A percentile compares a stretch with the other conserved stretches of the same genome.
These are phyloP conservation scores for Xylariales sp. DNA, from an alignment of 2,329 filamentous ascomycete species.

Conservation along the genomic window DNA sequence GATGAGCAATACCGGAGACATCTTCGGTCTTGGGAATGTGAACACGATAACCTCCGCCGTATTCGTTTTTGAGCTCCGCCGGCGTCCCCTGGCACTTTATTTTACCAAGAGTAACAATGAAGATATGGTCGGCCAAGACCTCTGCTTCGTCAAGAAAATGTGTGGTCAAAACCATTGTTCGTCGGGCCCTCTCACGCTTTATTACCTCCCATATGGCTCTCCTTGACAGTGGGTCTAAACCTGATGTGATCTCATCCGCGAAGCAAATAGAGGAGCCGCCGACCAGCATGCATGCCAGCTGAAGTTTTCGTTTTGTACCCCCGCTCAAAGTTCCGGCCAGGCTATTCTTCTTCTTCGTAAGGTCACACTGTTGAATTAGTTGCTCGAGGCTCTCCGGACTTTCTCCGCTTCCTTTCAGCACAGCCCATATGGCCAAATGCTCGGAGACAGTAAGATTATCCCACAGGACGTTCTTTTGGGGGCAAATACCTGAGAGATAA, in stretches of 20 bases:
- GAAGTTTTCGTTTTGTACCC: slow-evolving; percentile 80
- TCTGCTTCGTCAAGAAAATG: slow-evolving; percentile 49
- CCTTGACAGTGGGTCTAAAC: slow-evolving; percentile 77
- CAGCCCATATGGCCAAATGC: slow-evolving; percentile 77
- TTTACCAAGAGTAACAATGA: slow-evolving; percentile 45
- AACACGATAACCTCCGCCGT: slow-evolving; percentile 49
- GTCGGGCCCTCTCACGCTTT: slow-evolving; percentile 43
- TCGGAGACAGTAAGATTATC: slow-evolving; percentile 77
- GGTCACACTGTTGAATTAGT: slow-evolving; percentile 72
- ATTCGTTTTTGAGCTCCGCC: slow-evolving; percentile 47
- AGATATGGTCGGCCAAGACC: slow-evolving; percentile 45
- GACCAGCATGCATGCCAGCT: slow-evolving; percentile 82
- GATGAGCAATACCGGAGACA: slow-evolving; percentile 39
- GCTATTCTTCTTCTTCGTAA: slow-evolving; percentile 71
- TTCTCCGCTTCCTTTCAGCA: slow-evolving; percentile 67
- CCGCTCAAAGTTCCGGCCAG: slow-evolving; percentile 75
- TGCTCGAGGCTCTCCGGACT: slow-evolving; percentile 59
- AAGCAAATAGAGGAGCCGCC: slow-evolving; percentile 78
- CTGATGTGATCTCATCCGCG: slow-evolving; percentile 77
- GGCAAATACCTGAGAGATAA: slow-evolving; percentile 69
- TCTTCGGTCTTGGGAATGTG: slow-evolving; percentile 45
- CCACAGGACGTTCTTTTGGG: slow-evolving; percentile 83
- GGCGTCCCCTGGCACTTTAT: slow-evolving; percentile 48
- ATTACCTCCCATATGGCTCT: slow-evolving; percentile 49
- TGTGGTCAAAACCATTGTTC: slow-evolving; percentile 46